These are phyloP conservation scores for Tympanopsis confertula DNA, from an alignment of 2,329 filamentous ascomycete species.

Conservation along the genomic window DNA sequence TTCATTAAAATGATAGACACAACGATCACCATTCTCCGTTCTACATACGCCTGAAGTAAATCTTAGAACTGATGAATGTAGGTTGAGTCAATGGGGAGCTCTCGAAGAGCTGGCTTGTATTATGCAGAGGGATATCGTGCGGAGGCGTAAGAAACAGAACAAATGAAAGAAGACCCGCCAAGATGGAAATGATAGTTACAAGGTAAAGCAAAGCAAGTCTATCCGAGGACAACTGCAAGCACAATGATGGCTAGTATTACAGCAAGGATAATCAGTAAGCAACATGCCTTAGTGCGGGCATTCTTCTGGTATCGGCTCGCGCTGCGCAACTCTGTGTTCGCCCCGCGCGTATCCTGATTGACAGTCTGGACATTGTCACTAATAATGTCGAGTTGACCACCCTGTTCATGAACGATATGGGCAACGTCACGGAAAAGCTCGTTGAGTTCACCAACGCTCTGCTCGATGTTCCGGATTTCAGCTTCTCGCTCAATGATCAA, in stretches of 20 bases:
- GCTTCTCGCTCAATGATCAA: constrained; percentile 92
- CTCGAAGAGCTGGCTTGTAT: too few species aligned
- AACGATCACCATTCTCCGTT: too few species aligned
- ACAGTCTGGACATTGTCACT: constrained; percentile 78
- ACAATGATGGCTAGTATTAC: constrained; percentile 84
- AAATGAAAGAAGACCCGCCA: too few species aligned
- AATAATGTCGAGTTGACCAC: constrained; percentile 77
- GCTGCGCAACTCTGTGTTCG: constrained; percentile 72
- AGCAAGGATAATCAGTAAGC: constrained; percentile 74
- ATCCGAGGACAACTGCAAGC: constrained; percentile 73
- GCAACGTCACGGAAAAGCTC: constrained; percentile 97
- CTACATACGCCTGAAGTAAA: too few species aligned
- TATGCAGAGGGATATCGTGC: too few species aligned
- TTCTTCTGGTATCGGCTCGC: constrained; percentile 91
- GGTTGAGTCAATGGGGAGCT: too few species aligned
- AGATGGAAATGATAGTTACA: too few species aligned
- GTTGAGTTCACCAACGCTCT: constrained; percentile 88
- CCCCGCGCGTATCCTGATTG: constrained; percentile 69
- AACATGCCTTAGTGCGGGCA: constrained; percentile 87
- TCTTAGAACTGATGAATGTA: too few species aligned
- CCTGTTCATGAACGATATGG: constrained; percentile 90
- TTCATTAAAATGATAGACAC: too few species aligned
- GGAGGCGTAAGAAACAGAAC: too few species aligned
- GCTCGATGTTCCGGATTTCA: constrained; percentile 95
- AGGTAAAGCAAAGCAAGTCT: constrained; percentile 10